phyloP scores from a whole-genome alignment of 1,284 basidiomycete species.

The Melampsora larici-populina region DNA sequence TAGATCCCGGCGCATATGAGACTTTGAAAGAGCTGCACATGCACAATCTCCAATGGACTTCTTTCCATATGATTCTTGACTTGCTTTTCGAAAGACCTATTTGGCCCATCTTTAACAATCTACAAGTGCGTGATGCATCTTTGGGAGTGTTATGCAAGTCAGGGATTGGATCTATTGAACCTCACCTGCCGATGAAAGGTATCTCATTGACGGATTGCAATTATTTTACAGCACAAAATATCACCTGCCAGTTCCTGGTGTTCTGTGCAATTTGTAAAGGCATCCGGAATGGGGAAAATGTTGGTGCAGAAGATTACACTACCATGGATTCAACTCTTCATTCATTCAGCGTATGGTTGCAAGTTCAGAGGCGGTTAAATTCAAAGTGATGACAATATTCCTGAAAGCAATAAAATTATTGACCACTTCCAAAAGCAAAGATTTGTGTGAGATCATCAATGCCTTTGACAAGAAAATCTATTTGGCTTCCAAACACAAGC shows the following conservation, averaged over 20 bases:
- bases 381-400: neutral
- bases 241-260: neutral
- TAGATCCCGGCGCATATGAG: neutral
- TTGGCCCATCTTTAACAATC: too few species aligned
- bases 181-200: too few species aligned
- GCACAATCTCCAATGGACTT: constrained; percentile 1
- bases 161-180: too few species aligned
- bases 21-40: neutral
- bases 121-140: too few species aligned
- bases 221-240: neutral
- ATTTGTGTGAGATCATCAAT: neutral
- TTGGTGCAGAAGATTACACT: neutral
- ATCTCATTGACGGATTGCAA: neutral
- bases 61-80: neutral
- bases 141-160: too few species aligned
- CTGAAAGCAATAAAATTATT: neutral
- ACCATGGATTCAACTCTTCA: neutral
- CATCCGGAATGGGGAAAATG: neutral
- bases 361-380: neutral
- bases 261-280: neutral
- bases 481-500: neutral
- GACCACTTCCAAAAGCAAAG: neutral
- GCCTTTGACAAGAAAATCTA: neutral
- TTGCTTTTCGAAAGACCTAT: neutral
- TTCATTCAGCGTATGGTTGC: neutral